phyloP scores from a whole-genome alignment of 164 flowering plant species.

The Liquidambar formosana region DNA sequence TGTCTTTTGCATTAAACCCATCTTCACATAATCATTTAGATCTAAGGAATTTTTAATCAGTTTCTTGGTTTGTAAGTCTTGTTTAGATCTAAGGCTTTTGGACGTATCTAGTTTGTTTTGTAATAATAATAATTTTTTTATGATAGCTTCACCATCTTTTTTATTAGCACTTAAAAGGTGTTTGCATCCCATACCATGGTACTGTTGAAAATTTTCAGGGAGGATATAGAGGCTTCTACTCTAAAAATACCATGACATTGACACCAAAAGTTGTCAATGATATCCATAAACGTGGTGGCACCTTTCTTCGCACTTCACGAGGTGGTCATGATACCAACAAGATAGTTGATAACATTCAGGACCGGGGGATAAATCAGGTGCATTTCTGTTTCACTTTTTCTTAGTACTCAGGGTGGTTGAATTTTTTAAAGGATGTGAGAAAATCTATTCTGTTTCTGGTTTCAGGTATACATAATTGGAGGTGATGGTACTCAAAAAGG shows the following conservation, averaged over 20 bases:
- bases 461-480: conserved; percentile 68
- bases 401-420: background rate
- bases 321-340: conserved; percentile 68
- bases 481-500: conserved; percentile 75
- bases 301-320: conserved; percentile 62
- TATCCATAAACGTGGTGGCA: conserved; percentile 73
- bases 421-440: background rate
- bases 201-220: conserved; percentile 35
- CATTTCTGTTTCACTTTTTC: background rate
- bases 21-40: too few relatives aligned
- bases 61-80: too few relatives aligned
- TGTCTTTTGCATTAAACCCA: too few relatives aligned
- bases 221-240: conserved; percentile 67
- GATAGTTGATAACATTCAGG: conserved; percentile 70
- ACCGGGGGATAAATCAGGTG: conserved; percentile 69
- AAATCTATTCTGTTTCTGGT: conserved; percentile 2
- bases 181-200: background rate
- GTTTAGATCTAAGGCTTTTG: too few relatives aligned
- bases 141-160: background rate
- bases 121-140: background rate
- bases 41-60: too few relatives aligned
- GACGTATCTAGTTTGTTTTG: background rate
- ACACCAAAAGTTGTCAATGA: conserved; percentile 52
- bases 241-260: conserved; percentile 49
- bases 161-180: background rate